Percentiles rank a stretch among this genome's conserved stretches.
phyloP scores from a whole-genome alignment of 148 eudicot species.

The Spergularia bocconei region DNA sequence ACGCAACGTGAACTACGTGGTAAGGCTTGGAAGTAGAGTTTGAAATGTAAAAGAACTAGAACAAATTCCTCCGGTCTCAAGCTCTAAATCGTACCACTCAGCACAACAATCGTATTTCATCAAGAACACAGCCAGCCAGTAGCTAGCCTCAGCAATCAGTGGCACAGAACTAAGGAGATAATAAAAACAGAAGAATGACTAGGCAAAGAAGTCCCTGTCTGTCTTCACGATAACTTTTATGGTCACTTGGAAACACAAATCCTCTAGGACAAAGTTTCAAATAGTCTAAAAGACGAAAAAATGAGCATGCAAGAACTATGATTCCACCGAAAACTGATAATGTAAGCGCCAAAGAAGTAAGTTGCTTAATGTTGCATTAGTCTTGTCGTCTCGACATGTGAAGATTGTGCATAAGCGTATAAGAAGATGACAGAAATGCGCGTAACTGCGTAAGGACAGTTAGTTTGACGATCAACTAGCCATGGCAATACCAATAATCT shows the following conservation, averaged over 20 bases:
- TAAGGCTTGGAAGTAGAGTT: neutral
- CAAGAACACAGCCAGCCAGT: too few species aligned
- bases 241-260: neutral
- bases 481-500: too few species aligned
- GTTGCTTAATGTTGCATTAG: neutral
- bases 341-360: neutral
- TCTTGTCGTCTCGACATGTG: too few species aligned
- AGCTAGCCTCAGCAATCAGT: too few species aligned
- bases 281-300: neutral
- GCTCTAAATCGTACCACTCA: neutral
- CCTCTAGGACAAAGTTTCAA: neutral
- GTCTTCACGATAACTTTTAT: neutral
- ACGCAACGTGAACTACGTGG: neutral
- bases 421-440: too few species aligned
- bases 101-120: too few species aligned
- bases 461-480: too few species aligned
- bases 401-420: too few species aligned
- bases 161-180: too few species aligned
- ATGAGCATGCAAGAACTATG: neutral
- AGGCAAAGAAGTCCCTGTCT: neutral
- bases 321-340: neutral
- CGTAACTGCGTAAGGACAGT: too few species aligned
- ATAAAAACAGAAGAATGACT: neutral
- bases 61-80: too few species aligned
- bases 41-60: neutral